Conservation (phyloP, 139 green algal species). For the Spirogloea muscicola region DNA sequence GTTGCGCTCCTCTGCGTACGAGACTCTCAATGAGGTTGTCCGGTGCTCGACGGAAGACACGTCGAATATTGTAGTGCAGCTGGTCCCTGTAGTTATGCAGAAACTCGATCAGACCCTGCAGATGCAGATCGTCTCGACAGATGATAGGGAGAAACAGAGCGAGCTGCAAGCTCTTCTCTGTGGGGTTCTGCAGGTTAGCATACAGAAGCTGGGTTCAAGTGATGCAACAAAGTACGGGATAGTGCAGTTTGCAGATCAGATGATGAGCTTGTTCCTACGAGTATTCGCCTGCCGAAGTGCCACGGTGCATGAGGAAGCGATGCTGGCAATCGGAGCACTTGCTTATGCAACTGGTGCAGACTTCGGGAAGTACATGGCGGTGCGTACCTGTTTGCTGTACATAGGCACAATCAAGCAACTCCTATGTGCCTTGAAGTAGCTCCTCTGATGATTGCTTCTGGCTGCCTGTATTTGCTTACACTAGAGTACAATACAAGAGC, state of each 20-base stretch:
- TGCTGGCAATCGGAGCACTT: slow-evolving; percentile 87
- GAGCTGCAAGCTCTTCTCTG: slow-evolving; percentile 85
- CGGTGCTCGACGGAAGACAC: slow-evolving; percentile 65
- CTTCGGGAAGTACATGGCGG: slow-evolving; percentile 94
- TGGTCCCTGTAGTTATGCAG: slow-evolving; percentile 72
- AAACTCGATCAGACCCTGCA: slow-evolving; percentile 68
- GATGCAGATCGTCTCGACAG: slow-evolving; percentile 46
- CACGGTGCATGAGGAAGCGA: slow-evolving; percentile 90
- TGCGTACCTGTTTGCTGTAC: too few species aligned
- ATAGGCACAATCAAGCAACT: too few species aligned
- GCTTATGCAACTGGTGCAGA: slow-evolving; percentile 65
- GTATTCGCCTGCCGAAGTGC: slow-evolving; percentile 56
- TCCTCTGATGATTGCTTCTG: too few species aligned
- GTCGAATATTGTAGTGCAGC: slow-evolving; percentile 67
- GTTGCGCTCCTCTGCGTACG: slow-evolving; percentile 79
- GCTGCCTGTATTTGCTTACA: too few species aligned
- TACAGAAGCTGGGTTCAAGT: slow-evolving; percentile 75
- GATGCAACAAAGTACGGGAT: slow-evolving; percentile 67
- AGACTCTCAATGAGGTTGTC: slow-evolving; percentile 95
- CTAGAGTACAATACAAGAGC: too few species aligned
- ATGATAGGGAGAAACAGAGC: slow-evolving; percentile 61
- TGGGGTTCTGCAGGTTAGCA: slow-evolving; percentile 79
- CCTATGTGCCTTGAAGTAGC: too few species aligned
- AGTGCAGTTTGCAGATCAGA: slow-evolving; percentile 67
- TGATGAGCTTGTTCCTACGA: slow-evolving; percentile 71